Percentiles rank a stretch among this genome's conserved stretches.
phyloP scores from a whole-genome alignment of 352 stramenopile species.

The Phytophthora sp. region DNA sequence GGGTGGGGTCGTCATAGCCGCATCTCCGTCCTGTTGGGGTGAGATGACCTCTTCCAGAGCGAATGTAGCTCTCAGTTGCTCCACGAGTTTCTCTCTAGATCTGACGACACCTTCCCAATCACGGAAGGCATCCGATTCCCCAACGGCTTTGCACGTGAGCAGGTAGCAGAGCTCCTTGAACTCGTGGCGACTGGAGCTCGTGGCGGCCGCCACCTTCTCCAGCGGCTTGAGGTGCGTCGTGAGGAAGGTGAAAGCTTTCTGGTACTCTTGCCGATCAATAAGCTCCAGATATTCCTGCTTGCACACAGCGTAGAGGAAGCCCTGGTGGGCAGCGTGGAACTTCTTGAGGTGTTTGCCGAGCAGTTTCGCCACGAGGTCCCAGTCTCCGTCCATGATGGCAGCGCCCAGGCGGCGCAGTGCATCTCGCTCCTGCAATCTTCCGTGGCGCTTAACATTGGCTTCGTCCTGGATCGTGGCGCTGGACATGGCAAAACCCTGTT shows the following conservation, averaged over 20 bases:
- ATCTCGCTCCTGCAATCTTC: constrained; percentile 75
- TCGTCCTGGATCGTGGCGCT: constrained; percentile 90
- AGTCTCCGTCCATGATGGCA: constrained; percentile 85
- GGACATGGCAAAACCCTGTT: constrained; percentile 80
- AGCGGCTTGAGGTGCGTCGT: constrained; percentile 89
- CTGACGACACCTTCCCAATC: constrained; percentile 84
- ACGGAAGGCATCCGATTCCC: constrained; percentile 82
- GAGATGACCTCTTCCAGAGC: constrained; percentile 78
- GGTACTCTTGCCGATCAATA: constrained; percentile 88
- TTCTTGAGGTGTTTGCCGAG: constrained; percentile 83
- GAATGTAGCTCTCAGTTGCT: constrained; percentile 85
- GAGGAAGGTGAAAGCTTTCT: constrained; percentile 91
- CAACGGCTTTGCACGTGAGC: constrained; percentile 89
- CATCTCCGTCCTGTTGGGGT: constrained; percentile 44
- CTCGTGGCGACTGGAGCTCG: constrained; percentile 75
- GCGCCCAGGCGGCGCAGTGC: constrained; percentile 74
- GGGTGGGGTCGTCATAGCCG: constrained; percentile 17
- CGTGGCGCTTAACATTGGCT: constrained; percentile 83
- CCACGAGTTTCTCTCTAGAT: constrained; percentile 85
- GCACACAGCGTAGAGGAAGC: constrained; percentile 89
- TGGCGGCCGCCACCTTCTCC: constrained; percentile 77
- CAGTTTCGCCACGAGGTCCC: constrained; percentile 86
- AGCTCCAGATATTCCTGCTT: constrained; percentile 91
- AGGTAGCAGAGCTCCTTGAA: constrained; percentile 91
- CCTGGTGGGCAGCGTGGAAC: constrained; percentile 78